Evolutionary conservation across 495 filamentous ascomycete species (phyloP), one percentile per base, ranked within the genome.

Genomic region (Talaromyces wortmannii): DNA sequence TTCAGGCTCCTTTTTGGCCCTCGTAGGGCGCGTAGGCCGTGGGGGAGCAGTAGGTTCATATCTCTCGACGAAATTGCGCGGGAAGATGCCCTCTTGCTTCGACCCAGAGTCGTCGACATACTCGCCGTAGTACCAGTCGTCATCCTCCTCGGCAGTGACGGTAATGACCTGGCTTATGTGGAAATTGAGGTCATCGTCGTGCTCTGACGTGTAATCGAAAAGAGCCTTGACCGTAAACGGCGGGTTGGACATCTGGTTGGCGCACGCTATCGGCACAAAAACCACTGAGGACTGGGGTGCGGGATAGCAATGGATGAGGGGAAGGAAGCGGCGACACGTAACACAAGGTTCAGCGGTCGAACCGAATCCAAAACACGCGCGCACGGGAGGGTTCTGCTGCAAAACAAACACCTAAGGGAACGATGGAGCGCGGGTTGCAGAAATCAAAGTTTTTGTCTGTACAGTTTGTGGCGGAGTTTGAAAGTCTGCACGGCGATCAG

Each of bases 151-250:
- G 23, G 87, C 91, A 17, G 89, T 96, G 48, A 98, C 94, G 43
- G 88, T 95, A 64, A 98, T 89, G 61, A 97, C 82, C 71, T 97
- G 91, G 55, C 91, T 89, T 63, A 81, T 77, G 33, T 79, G 66
- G 67, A 98, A 98, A 62, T 80, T 84, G 52, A 98, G 88, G 74
- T 98, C 94, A 71, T 97, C 94, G 60, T 95, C 90, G 69, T 98
- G 91, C 57, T 74, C 76, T 57, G 95, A 97, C 62, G 75, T 73
- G 71, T 97, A 98, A 66, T 97, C 91, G 75, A 87, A 97, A 62
- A 97, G 71, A 56, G 92, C 90, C 80, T 89, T 94, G 73, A 97
- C 94, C 70, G 88, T 95, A 75, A 97, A 97, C 54, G 88, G 86
- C 60, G 83, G 82, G 60, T 69, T 75, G 66, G 88, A 78, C 90